phyloP scores from a whole-genome alignment of 768 basidiomycete genomes.

The Strobilomyces dryophilus region DNA sequence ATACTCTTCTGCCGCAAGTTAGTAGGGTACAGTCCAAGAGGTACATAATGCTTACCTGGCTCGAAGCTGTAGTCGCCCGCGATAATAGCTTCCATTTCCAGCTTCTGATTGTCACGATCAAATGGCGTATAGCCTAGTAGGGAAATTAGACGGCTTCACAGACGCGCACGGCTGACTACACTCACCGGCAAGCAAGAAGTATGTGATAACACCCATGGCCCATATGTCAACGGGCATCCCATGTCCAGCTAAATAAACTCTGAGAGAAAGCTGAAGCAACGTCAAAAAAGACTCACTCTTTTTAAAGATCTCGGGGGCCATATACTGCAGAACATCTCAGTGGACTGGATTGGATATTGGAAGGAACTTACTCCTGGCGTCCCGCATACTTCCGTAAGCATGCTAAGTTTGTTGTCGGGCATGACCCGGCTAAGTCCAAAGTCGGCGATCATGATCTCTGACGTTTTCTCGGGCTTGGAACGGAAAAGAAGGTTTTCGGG shows the following conservation, averaged over 20 bases:
- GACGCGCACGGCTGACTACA: not conserved
- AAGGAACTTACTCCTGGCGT: slow-evolving; percentile 68
- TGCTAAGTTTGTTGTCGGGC: slow-evolving; percentile 81
- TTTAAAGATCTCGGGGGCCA: slow-evolving; percentile 96
- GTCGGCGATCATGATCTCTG: slow-evolving; percentile 96
- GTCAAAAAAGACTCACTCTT: slow-evolving; percentile 53
- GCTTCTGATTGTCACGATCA: slow-evolving; percentile 81
- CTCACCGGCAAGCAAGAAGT: slow-evolving; percentile 80
- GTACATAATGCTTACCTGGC: slow-evolving; percentile 39
- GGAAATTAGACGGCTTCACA: not conserved
- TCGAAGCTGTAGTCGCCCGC: slow-evolving; percentile 91
- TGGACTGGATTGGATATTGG: not conserved
- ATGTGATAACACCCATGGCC: slow-evolving; percentile 99
- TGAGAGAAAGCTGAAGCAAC: not conserved
- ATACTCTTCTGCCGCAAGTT: slow-evolving; percentile 55
- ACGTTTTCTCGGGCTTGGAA: slow-evolving; percentile 72
- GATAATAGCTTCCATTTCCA: slow-evolving; percentile 95
- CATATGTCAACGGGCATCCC: slow-evolving; percentile 93
- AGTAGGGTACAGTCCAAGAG: not conserved
- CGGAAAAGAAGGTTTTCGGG: slow-evolving; percentile 98
- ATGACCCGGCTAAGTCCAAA: slow-evolving; percentile 91
- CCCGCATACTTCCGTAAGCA: slow-evolving; percentile 94
- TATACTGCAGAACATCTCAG: slow-evolving; percentile 50
- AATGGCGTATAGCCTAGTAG: slow-evolving; percentile 87
- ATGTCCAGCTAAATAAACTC: slow-evolving; percentile 62